Conservation (phyloP, 2,329 filamentous ascomycete species). For the Fusarium mexicanum region DNA sequence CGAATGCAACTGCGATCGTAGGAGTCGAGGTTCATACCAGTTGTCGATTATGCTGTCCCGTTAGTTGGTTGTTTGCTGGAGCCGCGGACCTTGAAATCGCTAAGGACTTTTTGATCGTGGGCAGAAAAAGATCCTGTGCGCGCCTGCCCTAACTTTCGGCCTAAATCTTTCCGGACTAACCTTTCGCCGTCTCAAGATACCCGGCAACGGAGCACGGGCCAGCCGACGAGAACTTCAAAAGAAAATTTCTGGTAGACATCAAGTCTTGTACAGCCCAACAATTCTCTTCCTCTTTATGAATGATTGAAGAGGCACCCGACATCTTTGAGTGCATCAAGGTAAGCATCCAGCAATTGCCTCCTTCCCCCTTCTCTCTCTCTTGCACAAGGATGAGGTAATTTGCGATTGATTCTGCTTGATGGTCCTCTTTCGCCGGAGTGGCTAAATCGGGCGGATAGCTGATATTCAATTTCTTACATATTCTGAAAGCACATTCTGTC, state of each 20-base stretch:
- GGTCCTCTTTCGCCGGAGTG: conserved; percentile 89
- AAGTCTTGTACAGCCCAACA: not conserved
- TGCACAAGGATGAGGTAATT: conserved; percentile 89
- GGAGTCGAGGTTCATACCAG: conserved; percentile 50
- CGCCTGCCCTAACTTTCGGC: conserved; percentile 45
- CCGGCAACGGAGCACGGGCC: conserved; percentile 32
- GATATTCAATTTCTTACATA: conserved; percentile 99
- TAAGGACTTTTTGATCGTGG: conserved; percentile 55
- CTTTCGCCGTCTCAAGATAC: conserved; percentile 39
- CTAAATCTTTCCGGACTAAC: conserved; percentile 33
- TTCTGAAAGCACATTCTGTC: conserved; percentile 71
- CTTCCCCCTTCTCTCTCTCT: conserved; percentile 3
- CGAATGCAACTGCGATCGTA: conserved; percentile 40
- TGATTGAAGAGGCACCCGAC: conserved; percentile 34
- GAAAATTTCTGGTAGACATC: conserved; percentile 32
- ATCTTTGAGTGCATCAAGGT: conserved; percentile 39
- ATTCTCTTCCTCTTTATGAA: not conserved
- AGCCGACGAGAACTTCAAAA: conserved; percentile 41
- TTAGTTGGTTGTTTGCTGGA: conserved; percentile 52
- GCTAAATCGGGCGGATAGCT: conserved; percentile 79
- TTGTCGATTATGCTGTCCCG: conserved; percentile 52
- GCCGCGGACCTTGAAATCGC: conserved; percentile 50
- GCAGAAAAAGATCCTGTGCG: conserved; percentile 52
- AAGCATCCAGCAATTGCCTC: conserved; percentile 32
- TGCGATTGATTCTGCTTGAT: conserved; percentile 93